Evolutionary conservation across 2,329 filamentous ascomycete genomes (phyloP), one percentile per base, ranked within the genome.

Genomic region (Alternaria sp.): DNA sequence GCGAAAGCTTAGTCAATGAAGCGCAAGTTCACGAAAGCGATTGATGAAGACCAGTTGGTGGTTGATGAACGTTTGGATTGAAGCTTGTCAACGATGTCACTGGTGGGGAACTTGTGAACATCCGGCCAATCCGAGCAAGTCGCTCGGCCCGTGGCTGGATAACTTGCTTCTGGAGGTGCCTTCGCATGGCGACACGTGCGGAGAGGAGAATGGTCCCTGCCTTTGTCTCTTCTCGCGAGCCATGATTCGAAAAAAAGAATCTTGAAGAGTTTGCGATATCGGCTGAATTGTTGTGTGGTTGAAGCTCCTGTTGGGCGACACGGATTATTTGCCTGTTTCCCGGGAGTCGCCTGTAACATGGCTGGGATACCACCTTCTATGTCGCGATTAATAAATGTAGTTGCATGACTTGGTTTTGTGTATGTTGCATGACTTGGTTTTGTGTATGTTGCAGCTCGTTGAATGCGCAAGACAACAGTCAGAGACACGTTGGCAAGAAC

Each of bases 21-120:
- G 11, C 7, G 45, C 26, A 29, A 41, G 14, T 39, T 31, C 49
- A 42, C 57, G 23, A 54, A 21, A 52, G 44, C 23, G 36, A 45
- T n/a, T 45, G 49, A 55, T 52, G 33, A 33, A 39, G 33, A 50
- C 51, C 21, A 56, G 39, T 41, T 50, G 54, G 46, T 33, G 34
- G 48, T 56, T 60, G 59, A 60, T 60, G 53, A 40, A 37, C 44
- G 52, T 48, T 59, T 48, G 53, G 52, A 36, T 65, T 60, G 53
- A 58, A 11, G 53, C 42, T 54, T 44, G 41, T 63, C 44, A 50
- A 66, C 49, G 57, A 69, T 69, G 65, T 68, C 66, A 68, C 60
- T 28, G 56, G 65, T 61, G 62, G 68, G 58, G 51, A 50, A 64
- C 58, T 56, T 60, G 64, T 50, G 51, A 11, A 17, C 55, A 56